Evolutionary conservation across 768 basidiomycete species (phyloP), one percentile per base, ranked within the genome.

Genomic region (Leucogyrophana mollusca): DNA sequence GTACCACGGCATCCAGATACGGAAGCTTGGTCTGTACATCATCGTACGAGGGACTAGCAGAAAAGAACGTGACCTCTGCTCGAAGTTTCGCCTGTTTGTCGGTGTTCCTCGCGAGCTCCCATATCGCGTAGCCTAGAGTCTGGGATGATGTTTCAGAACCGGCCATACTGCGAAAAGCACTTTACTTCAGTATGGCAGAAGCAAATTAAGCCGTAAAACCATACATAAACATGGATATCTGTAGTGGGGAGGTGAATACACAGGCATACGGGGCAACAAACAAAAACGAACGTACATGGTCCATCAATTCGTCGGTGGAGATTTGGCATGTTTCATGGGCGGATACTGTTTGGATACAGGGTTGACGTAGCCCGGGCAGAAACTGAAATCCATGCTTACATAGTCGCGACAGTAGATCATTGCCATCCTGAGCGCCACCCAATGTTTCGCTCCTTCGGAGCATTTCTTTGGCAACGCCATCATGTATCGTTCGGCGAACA

Each of bases 91-190:
- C 39, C 60, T 75, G 74, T 34, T 66, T 49, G 7, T 61, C 64
- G 1, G 67, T 67, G 36, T 71, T 48, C 23, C 60, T 58, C 6
- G 73, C 71, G 13, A 75, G 61, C 51, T 70, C 66, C 45, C 63
- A 64, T 7, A 78, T 53, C 3, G 69, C 66, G 56, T 70, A 72
- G 34, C 49, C 55, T 27, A 73, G 45, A 38, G 68, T 61, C 40
- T 58, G 60, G 3, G 69, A 60, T 11, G 71, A 72, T 3, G 74
- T 74, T 52, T 75, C 73, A 56, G 72, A 70, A 25, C 73, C 72
- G 17, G 65, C 71, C 59, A 73, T 62, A 6, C 68, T 71, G 40
- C 2, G 11, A 32, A 9, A 22, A 37, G 24, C 9, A 35, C 34
- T 23, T 50, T 35, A 34, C 7, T 7, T 37, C 35, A 37, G 35